Evolutionary conservation across 352 stramenopile species (phyloP), one percentile per base, ranked within the genome.

Genomic region (Globisporangium viniferum): DNA sequence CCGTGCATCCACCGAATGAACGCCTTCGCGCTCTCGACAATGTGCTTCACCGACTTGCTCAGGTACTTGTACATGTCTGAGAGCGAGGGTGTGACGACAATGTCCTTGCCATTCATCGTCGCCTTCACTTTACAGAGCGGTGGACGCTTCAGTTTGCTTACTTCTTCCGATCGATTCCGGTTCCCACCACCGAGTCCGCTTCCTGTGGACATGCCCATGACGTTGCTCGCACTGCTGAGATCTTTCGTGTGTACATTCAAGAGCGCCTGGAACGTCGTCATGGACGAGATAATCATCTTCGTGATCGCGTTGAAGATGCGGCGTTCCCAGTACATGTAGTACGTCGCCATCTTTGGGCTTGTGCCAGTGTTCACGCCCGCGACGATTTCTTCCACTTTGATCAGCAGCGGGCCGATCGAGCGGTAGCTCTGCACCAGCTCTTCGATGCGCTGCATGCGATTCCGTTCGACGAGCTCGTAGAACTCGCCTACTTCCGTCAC

Each of bases 251-350:
- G 84, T 9, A 96, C 81, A 54, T 96, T 97, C 3, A 99, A 70
- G 6, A 99, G 68, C 2, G 91, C 92, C 49, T 98, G 90, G 56
- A 99, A 98, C 18, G 93, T 97, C 2, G 92, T 97, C 90, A 99
- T 98, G 9, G 90, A 97, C 15, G 84, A 80, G 57, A 98, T 94
- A 54, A 98, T 98, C 92, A 98, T 98, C 68, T 97, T 97, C 4
- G 91, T 98, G 68, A 99, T 98, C 0, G 95, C 94, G 62, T 99
- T 99, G 76, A 98, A 99, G 48, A 99, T 92, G 6, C 93, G 88
- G 24, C 96, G 92, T 67, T 99, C 96, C 96, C 96, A 99, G 76
- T 98, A 99, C 82, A 97, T 94, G 75, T 99, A 99, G 70, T 98
- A 99, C 12, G 90, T 96, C 3, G 88, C 84, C 77, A 99, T 91